A percentile compares a stretch with the other conserved stretches of the same genome.
Evolutionary conservation across 768 basidiomycete genomes (phyloP).

Genomic region (Mycena rebaudengoi): DNA sequence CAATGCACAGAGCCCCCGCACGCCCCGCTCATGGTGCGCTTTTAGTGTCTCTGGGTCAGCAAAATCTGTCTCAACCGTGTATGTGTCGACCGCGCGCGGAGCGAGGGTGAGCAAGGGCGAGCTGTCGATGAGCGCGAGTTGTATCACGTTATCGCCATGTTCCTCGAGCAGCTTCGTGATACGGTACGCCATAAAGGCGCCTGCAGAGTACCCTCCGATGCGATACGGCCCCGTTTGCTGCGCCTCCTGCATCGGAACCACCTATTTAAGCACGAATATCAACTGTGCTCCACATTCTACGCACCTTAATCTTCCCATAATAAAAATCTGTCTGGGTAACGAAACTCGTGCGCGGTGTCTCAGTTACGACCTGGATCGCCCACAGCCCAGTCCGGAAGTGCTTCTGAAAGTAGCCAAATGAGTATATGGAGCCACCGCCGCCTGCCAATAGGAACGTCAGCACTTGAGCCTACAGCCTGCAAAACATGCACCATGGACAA

Average conservation of each 20-base stretch:
- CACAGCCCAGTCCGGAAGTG: conserved; percentile 5
- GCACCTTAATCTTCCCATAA: background rate
- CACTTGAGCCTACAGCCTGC: background rate
- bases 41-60: background rate
- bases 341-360: conserved; percentile 3
- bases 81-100: background rate
- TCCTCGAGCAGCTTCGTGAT: conserved; percentile 4
- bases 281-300: background rate
- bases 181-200: background rate
- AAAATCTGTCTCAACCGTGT: conserved; percentile 2
- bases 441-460: background rate
- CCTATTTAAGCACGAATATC: too few relatives aligned
- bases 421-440: background rate
- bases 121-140: conserved; percentile 5
- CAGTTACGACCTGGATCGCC: background rate
- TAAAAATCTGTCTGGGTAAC: conserved; percentile 5
- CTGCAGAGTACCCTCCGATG: background rate
- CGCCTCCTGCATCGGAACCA: background rate
- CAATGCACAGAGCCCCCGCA: background rate
- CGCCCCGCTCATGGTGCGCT: background rate
- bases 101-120: background rate
- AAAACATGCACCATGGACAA: background rate
- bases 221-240: background rate
- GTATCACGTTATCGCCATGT: conserved; percentile 1
- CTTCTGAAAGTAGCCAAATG: background rate